Percentiles rank a stretch among this genome's conserved stretches.
These are phyloP conservation scores for Russula ochroleuca DNA, from an alignment of 768 basidiomycete species.

Conservation along the genomic window DNA sequence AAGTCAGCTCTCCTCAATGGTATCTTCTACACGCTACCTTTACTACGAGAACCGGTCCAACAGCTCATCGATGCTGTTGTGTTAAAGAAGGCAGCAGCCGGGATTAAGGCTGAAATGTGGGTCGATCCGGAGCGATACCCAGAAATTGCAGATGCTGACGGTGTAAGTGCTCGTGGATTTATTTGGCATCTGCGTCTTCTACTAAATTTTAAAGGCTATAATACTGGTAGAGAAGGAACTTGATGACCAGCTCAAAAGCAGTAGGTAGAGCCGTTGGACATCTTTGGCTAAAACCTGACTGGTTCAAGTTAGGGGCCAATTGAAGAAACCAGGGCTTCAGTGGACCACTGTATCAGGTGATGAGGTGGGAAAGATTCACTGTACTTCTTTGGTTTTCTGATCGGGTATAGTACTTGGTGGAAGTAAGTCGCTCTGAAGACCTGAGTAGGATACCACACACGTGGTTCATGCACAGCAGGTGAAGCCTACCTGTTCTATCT, in stretches of 20 bases:
- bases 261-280: slow-evolving; percentile 37
- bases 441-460: slow-evolving; percentile 40
- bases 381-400: slow-evolving; percentile 4
- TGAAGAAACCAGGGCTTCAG: slow-evolving; percentile 69
- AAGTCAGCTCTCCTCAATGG: slow-evolving; percentile 63
- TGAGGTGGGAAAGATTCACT: slow-evolving; percentile 48
- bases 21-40: slow-evolving; percentile 65
- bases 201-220: slow-evolving; percentile 48
- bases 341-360: slow-evolving; percentile 64
- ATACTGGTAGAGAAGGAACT: slow-evolving; percentile 66
- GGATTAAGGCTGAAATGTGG: slow-evolving; percentile 72
- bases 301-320: slow-evolving; percentile 57
- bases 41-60: slow-evolving; percentile 50
- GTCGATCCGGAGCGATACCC: slow-evolving; percentile 48
- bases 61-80: slow-evolving; percentile 54
- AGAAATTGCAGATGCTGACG: slow-evolving; percentile 50
- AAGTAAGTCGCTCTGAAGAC: slow-evolving; percentile 60
- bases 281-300: background rate
- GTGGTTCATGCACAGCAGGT: slow-evolving; percentile 72
- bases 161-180: slow-evolving; percentile 39
- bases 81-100: slow-evolving; percentile 58
- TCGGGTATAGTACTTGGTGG: slow-evolving; percentile 62
- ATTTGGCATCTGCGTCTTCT: background rate
- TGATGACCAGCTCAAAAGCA: slow-evolving; percentile 61
- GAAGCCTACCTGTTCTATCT: background rate